Percentiles rank a stretch among this genome's conserved stretches.
phyloP scores from a whole-genome alignment of 2,329 filamentous ascomycete genomes.

The Blastomyces gilchristii region DNA sequence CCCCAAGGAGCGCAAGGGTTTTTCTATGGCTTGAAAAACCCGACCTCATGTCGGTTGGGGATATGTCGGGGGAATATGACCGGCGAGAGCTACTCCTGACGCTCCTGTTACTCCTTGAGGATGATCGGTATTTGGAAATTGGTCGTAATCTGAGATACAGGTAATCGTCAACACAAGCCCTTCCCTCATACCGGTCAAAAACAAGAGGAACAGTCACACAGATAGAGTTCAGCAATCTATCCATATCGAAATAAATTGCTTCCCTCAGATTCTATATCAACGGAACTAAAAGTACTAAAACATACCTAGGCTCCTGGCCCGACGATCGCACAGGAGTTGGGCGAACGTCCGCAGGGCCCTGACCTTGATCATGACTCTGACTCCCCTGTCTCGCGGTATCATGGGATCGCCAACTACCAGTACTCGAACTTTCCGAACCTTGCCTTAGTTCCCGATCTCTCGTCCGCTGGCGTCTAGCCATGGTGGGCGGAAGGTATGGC shows the following conservation, averaged over 20 bases:
- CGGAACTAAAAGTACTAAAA: neutral
- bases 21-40: constrained; percentile 29
- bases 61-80: constrained; percentile 3
- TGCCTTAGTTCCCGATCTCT: constrained; percentile 28
- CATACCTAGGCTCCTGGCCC: constrained; percentile 1
- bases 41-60: neutral
- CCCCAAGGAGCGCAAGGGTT: constrained; percentile 24
- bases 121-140: neutral
- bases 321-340: neutral
- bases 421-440: constrained; percentile 33
- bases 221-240: neutral
- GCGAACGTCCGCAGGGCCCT: neutral
- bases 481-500: neutral
- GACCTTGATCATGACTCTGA: constrained; percentile 9
- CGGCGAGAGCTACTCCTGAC: neutral
- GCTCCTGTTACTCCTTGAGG: neutral
- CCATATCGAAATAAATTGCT: neutral
- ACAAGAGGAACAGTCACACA: neutral
- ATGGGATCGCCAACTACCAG: constrained; percentile 31
- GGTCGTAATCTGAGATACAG: neutral
- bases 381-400: constrained; percentile 28
- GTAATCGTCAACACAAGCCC: neutral
- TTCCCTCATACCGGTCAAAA: neutral
- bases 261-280: neutral
- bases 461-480: constrained; percentile 18